A percentile compares a stretch with the other conserved stretches of the same genome.
These are phyloP conservation scores for Ustilago hordei DNA, from an alignment of 1,284 basidiomycete genomes.

Conservation along the genomic window DNA sequence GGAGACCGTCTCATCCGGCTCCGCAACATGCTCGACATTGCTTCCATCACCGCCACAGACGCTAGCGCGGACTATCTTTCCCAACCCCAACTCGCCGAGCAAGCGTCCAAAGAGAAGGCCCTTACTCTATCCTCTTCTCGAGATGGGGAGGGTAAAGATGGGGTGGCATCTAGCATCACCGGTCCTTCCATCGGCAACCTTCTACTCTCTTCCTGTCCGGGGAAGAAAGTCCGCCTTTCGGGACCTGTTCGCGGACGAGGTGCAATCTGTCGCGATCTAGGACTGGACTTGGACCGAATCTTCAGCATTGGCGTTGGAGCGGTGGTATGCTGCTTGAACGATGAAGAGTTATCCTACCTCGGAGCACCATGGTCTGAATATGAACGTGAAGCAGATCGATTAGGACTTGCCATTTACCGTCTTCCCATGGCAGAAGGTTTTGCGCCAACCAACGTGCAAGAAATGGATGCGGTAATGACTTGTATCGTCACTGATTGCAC, in stretches of 20 bases:
- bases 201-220: slow-evolving; percentile 90
- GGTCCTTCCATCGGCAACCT: slow-evolving; percentile 80
- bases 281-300: slow-evolving; percentile 82
- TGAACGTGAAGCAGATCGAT: slow-evolving; percentile 74
- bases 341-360: slow-evolving; percentile 84
- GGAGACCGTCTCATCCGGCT: slow-evolving; percentile 58
- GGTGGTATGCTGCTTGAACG: slow-evolving; percentile 87
- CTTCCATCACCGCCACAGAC: slow-evolving; percentile 32
- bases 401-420: slow-evolving; percentile 82
- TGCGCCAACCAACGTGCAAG: slow-evolving; percentile 82
- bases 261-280: slow-evolving; percentile 85
- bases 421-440: slow-evolving; percentile 90
- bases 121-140: slow-evolving; percentile 14
- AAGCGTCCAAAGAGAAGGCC: slow-evolving; percentile 24
- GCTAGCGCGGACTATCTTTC: slow-evolving; percentile 31
- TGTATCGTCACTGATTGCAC: slow-evolving; percentile 81
- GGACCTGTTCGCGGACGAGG: slow-evolving; percentile 84
- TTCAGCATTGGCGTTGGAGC: slow-evolving; percentile 81
- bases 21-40: slow-evolving; percentile 48
- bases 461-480: slow-evolving; percentile 81
- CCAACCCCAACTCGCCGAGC: slow-evolving; percentile 35
- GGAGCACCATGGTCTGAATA: slow-evolving; percentile 88
- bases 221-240: slow-evolving; percentile 90
- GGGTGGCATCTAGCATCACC: neutral
- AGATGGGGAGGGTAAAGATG: slow-evolving; percentile 20